Conservation (phyloP, 1,284 basidiomycete genomes). For the Malassezia equina region DNA sequence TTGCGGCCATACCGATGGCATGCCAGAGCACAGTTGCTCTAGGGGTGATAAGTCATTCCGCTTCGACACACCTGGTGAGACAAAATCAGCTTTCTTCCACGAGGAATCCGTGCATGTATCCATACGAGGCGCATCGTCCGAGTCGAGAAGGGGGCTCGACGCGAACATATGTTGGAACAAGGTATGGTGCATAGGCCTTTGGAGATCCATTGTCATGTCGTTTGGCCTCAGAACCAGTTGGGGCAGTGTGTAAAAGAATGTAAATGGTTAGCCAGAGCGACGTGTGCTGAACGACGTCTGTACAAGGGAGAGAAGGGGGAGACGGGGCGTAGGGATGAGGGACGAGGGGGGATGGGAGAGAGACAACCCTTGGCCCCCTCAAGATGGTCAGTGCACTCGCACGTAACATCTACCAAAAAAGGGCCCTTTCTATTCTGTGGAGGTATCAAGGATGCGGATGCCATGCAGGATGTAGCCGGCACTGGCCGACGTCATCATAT, state of each 20-base stretch:
- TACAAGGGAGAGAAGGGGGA: background rate
- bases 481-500: slow-evolving; percentile 79
- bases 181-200: background rate
- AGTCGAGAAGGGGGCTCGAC: background rate
- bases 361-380: no score
- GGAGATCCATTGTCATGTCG: background rate
- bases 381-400: background rate
- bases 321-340: background rate
- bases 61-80: background rate
- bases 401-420: background rate
- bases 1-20: background rate
- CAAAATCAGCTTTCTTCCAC: background rate
- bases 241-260: background rate
- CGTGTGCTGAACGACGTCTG: background rate
- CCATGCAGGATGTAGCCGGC: slow-evolving; percentile 79
- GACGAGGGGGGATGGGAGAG: background rate
- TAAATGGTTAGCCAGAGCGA: background rate
- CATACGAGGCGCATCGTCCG: background rate
- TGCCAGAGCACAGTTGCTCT: background rate
- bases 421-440: background rate
- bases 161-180: slow-evolving; percentile 2
- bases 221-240: background rate
- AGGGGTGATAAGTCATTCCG: background rate
- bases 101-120: background rate
- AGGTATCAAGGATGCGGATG: slow-evolving; percentile 57